A percentile compares a stretch with the other conserved stretches of the same genome.
Evolutionary conservation across 164 flowering plant species (phyloP).

Genomic region (Annona squamosa): DNA sequence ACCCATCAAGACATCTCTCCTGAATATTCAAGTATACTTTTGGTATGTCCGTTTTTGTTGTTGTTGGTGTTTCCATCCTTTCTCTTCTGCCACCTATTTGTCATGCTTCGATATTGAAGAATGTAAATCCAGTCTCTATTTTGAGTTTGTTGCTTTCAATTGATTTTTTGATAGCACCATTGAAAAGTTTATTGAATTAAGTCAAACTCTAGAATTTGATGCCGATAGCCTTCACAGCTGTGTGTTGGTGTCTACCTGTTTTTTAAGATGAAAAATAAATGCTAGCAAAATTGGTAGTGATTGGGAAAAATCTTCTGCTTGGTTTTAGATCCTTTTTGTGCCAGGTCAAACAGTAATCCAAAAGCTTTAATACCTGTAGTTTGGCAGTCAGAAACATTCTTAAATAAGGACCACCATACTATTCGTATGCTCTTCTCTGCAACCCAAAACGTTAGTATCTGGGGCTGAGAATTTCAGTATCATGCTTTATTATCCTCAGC

Average conservation of each 20-base stretch:
- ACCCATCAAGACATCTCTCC: slow-evolving; percentile 98
- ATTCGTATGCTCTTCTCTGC: not conserved
- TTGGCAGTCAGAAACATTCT: not conserved
- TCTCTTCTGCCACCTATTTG: not conserved
- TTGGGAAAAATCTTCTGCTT: not conserved
- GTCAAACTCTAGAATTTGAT: not conserved
- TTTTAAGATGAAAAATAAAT: no score
- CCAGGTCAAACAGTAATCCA: not conserved
- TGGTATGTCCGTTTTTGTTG: slow-evolving; percentile 44
- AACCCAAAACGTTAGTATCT: not conserved
- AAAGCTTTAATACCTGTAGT: not conserved
- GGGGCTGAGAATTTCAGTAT: not conserved
- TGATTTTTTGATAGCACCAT: not conserved
- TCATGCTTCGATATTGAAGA: not conserved
- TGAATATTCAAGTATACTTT: slow-evolving; percentile 89
- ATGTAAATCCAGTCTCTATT: not conserved
- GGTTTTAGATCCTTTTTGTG: not conserved
- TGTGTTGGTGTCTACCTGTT: not conserved
- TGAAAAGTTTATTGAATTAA: no score
- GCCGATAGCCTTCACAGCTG: not conserved
- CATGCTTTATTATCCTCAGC: not conserved
- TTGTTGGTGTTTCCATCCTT: not conserved
- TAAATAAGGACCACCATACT: not conserved
- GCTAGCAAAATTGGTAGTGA: not conserved
- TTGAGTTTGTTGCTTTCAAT: not conserved